Conservation (phyloP, 495 filamentous ascomycete species). For the Penicillium dipodomyicola region DNA sequence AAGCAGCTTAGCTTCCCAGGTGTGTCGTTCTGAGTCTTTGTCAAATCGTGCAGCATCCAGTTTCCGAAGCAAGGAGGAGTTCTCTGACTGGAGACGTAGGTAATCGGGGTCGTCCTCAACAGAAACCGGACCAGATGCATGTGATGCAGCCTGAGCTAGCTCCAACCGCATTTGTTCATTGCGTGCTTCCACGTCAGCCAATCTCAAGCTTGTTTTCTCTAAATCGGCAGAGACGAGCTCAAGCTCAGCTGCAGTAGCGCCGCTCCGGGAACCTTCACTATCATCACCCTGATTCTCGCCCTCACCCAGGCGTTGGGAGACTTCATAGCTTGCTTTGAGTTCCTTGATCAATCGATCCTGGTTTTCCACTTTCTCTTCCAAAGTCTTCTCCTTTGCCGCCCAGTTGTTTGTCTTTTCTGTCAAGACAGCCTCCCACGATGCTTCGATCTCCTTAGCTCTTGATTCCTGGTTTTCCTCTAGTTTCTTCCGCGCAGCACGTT, state of each 20-base stretch:
- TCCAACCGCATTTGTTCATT: slow-evolving; percentile 93
- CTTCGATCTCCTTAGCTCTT: slow-evolving; percentile 81
- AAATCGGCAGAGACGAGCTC: slow-evolving; percentile 90
- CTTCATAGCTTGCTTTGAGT: slow-evolving; percentile 95
- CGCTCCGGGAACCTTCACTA: slow-evolving; percentile 50
- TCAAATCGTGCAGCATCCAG: slow-evolving; percentile 80
- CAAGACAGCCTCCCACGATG: slow-evolving; percentile 87
- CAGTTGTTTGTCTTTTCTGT: slow-evolving; percentile 95
- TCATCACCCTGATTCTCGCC: slow-evolving; percentile 55
- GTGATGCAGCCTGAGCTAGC: slow-evolving; percentile 81
- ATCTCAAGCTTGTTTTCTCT: slow-evolving; percentile 79
- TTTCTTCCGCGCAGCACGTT: slow-evolving; percentile 66
- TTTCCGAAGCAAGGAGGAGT: slow-evolving; percentile 82
- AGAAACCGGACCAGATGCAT: slow-evolving; percentile 54
- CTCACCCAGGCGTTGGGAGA: slow-evolving; percentile 80
- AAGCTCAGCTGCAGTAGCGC: slow-evolving; percentile 82
- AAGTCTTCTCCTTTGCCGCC: slow-evolving; percentile 86
- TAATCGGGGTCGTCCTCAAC: slow-evolving; percentile 86
- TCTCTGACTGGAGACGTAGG: slow-evolving; percentile 84
- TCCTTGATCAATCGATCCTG: slow-evolving; percentile 92
- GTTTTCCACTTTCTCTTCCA: slow-evolving; percentile 91
- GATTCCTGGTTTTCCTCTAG: slow-evolving; percentile 74
- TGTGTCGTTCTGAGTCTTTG: slow-evolving; percentile 71
- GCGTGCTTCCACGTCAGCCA: slow-evolving; percentile 88
- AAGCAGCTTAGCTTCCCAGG: slow-evolving; percentile 65